A percentile compares a stretch with the other conserved stretches of the same genome.
phyloP scores from a whole-genome alignment of 2,329 filamentous ascomycete species.

The Sporothrix euskadiensis region DNA sequence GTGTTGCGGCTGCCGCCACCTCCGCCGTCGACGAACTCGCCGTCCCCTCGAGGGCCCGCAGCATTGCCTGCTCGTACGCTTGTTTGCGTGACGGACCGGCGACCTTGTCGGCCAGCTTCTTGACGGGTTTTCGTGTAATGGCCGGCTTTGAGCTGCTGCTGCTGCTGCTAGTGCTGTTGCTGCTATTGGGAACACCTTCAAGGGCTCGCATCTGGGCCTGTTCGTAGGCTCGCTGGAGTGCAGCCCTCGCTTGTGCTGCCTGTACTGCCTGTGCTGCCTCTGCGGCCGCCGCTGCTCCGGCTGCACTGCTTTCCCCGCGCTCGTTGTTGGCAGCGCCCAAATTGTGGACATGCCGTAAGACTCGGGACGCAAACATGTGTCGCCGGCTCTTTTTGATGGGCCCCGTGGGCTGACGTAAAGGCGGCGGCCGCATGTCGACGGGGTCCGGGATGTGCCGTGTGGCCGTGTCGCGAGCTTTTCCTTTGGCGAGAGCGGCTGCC shows the following conservation, averaged over 20 bases:
- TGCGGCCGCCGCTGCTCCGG: conserved; percentile 31
- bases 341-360: conserved; percentile 42
- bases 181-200: background rate
- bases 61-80: conserved; percentile 14
- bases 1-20: background rate
- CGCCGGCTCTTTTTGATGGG: conserved; percentile 40
- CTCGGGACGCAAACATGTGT: conserved; percentile 38
- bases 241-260: conserved; percentile 30
- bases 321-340: background rate
- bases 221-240: conserved; percentile 1
- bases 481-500: background rate
- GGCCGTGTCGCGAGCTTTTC: conserved; percentile 15
- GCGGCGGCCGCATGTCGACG: background rate
- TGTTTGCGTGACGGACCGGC: background rate
- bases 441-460: background rate
- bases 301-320: conserved; percentile 44
- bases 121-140: background rate
- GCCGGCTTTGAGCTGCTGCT: background rate
- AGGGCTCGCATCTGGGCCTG: background rate
- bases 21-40: background rate
- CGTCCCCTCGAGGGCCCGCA: background rate
- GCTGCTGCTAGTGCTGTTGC: background rate
- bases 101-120: background rate
- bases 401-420: background rate
- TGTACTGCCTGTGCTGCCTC: background rate